Evolutionary conservation across 257 asterid genomes (phyloP).

Genomic region (Solanum neorickii): DNA sequence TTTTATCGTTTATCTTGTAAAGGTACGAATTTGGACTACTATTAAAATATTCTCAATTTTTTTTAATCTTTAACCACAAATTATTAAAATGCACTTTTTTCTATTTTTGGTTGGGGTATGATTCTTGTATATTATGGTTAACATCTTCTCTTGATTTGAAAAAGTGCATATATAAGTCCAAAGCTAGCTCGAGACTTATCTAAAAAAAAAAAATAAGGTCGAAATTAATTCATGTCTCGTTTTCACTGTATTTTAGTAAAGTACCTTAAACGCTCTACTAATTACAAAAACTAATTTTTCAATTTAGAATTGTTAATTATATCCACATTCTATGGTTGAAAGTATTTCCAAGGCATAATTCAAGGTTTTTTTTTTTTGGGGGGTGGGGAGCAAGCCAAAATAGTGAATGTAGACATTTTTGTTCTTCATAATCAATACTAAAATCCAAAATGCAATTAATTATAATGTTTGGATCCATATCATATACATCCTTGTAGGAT

Average conservation of each 20-base stretch:
- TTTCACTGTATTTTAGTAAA: not conserved
- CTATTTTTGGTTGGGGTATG: not conserved
- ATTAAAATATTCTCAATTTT: not conserved
- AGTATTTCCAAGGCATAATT: not conserved
- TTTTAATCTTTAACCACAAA: not conserved
- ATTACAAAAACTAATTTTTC: not conserved
- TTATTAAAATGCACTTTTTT: not conserved
- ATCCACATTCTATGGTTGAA: not conserved
- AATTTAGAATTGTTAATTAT: not conserved
- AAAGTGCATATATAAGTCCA: not conserved
- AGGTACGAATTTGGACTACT: too few relatives aligned
- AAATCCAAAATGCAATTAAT: not conserved
- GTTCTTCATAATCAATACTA: not conserved
- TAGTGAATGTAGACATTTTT: not conserved
- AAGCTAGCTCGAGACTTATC: not conserved
- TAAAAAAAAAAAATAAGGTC: not conserved
- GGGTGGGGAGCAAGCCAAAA: not conserved
- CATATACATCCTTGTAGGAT: not conserved
- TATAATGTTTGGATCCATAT: not conserved
- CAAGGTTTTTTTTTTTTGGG: accelerated
- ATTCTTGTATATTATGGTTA: not conserved
- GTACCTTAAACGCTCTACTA: not conserved
- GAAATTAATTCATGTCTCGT: not conserved
- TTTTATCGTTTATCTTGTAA: too few relatives aligned
- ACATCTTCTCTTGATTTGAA: not conserved